Evolutionary conservation across 2,329 filamentous ascomycete species (phyloP), one percentile per base, ranked within the genome.

Genomic region (Lasiodiplodia gonubiensis): DNA sequence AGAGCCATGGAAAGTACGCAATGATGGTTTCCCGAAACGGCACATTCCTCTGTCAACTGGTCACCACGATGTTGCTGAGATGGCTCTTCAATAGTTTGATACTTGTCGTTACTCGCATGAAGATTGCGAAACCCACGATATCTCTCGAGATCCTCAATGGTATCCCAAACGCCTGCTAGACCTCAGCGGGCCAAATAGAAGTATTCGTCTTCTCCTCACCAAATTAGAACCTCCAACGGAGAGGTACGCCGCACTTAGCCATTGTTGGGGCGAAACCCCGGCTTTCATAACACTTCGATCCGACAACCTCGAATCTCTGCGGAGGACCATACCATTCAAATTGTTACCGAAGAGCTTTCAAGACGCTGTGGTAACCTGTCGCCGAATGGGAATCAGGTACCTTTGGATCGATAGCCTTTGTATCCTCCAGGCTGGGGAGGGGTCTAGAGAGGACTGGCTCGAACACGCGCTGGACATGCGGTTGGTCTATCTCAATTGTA

Each of bases 351-450:
- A 35, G 4, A 54, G 2, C 27, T 54, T 54, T 27, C 27, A 35
- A 18, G 51, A 54, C 4, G 27, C 51, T 14, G 14, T 35, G 2
- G 6, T n/a, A 2, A 33, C 27, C 14, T 33, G 25, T n/a, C 27
- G 51, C 51, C 51, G 51, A 16, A 25, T 54, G 2, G 27, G 21
- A 35, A 33, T 54, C 2, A 12, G 42, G 2, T 59, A 59, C 10
- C 33, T 59, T 4, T 59, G 54, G 54, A 46, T 59, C 16, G 54
- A 59, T 42, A 25, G 39, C 21, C 23, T 59, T 2, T 59, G 54
- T n/a, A 59, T 59, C 54, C 23, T 59, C n/a, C 54, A 59, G 33
- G 16, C n/a, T 16, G 49, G 49, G 25, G 23, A 52, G 3, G 49
- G 49, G n/a, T 52, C 49, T 11, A 18, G 2, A 52, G 49, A 27